These are phyloP conservation scores for Paraconiothyrium brasiliense DNA, from an alignment of 2,329 filamentous ascomycete genomes.

Conservation along the genomic window DNA sequence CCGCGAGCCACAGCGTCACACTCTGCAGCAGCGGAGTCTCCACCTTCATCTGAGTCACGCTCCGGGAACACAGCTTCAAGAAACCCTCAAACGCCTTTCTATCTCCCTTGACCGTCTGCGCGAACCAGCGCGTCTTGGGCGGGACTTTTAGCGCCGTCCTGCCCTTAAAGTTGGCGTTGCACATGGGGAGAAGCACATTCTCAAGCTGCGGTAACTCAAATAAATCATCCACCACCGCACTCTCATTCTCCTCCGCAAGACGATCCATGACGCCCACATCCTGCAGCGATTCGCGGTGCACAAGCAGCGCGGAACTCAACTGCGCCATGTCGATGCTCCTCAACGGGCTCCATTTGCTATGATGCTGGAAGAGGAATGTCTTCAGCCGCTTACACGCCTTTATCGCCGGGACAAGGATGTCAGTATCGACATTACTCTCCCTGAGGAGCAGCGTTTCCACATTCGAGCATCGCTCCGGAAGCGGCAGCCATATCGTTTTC, in stretches of 20 bases:
- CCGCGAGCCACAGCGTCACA: background rate
- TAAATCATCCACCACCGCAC: background rate
- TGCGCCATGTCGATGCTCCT: background rate
- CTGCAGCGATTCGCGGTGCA: background rate
- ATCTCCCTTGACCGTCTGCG: background rate
- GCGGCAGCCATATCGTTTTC: conserved; percentile 4
- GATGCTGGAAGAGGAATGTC: conserved; percentile 3
- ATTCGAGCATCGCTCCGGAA: background rate
- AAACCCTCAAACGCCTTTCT: conserved; percentile 1
- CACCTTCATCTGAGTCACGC: background rate
- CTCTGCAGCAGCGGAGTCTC: background rate
- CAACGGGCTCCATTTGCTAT: background rate
- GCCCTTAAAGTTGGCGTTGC: too few relatives aligned
- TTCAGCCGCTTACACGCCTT: background rate
- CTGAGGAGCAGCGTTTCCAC: background rate
- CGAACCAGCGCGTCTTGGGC: background rate
- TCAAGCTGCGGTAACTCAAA: background rate
- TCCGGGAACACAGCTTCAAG: background rate
- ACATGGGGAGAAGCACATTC: background rate
- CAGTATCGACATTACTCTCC: background rate
- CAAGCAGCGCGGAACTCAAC: background rate
- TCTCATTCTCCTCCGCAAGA: background rate
- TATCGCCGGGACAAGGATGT: background rate
- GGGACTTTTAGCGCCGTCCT: background rate
- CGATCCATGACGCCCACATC: conserved; percentile 1